Evolutionary conservation across 352 stramenopile species (phyloP).

Genomic region (Phytophthora sp.): DNA sequence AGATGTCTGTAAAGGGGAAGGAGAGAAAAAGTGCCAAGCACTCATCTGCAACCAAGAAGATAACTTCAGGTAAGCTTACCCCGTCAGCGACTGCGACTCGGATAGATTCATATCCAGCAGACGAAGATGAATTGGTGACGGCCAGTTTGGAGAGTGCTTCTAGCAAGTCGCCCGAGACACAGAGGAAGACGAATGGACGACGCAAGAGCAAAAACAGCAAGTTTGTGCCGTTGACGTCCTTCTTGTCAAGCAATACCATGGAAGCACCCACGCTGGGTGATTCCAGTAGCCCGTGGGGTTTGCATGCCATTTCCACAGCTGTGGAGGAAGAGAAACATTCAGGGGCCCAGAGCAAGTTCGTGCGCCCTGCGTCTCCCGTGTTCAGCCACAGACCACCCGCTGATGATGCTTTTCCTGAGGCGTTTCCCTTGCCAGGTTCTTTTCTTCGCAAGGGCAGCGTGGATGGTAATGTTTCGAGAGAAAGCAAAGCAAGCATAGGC

Average conservation of each 20-base stretch:
- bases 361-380: conserved; percentile 1
- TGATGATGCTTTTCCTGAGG: conserved; percentile 5
- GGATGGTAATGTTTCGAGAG: conserved; percentile 25
- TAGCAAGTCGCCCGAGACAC: not conserved
- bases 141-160: not conserved
- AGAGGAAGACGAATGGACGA: conserved; percentile 21
- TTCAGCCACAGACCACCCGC: conserved; percentile 1
- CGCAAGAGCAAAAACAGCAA: conserved; percentile 48
- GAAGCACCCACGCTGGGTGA: not conserved
- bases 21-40: conserved; percentile 26
- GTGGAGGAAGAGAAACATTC: conserved; percentile 13
- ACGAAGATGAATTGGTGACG: not conserved
- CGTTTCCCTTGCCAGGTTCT: conserved; percentile 34
- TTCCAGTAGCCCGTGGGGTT: conserved; percentile 23
- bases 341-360: not conserved
- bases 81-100: not conserved
- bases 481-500: conserved; percentile 37
- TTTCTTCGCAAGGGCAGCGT: conserved; percentile 43
- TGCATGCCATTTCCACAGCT: not conserved
- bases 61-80: not conserved
- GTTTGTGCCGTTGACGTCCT: conserved; percentile 63
- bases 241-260: conserved; percentile 39
- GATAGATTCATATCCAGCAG: conserved; percentile 1
- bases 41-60: conserved; percentile 1
- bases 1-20: conserved; percentile 23